Evolutionary conservation across 2,329 filamentous ascomycete genomes (phyloP), one percentile per base, ranked within the genome.

Genomic region (Sarocladiaceae sp.): DNA sequence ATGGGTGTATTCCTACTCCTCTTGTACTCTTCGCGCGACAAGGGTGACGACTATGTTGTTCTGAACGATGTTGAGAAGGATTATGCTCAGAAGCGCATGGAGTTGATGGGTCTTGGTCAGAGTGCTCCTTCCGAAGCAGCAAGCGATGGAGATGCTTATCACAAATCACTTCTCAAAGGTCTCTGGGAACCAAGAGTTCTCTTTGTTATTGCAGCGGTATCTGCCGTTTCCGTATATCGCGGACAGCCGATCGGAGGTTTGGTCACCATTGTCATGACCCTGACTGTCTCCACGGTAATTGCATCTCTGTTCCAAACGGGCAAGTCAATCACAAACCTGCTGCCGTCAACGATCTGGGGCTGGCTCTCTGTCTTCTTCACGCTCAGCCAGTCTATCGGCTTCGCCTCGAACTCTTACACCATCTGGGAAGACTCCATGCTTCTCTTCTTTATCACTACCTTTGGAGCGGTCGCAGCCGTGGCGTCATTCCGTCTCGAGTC

Each of bases 351-450:
- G 0, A 72, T 92, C 51, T 99, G 93, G 92, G 87, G 90, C n/a
- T 93, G 89, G 85, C 74, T 96, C 54, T 86, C 90, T 5, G 74
- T 90, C 23, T 66, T 92, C 13, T 90, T 96, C 59, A 91, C 91
- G 0, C 67, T 91, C n/a, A 84, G 87, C 55, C 90, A 96, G 63
- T 95, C 91, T n/a, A 75, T 89, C 50, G 93, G 94, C 7, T 99
- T 97, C 66, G 93, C 93, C 0, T 94, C 94, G 3, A 99, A 99
- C 70, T 99, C 94, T 0, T 99, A 92, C 70, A 97, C 93, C 0
- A 96, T 99, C 58, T 99, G 94, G 92, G 94, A 99, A 71, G 94
- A 99, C 63, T 88, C 90, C 13, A 97, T 97, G 52, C 78, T 96
- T 4, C 77, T 96, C 3, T 96, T 96, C 72, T 93, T 97, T 71